phyloP scores from a whole-genome alignment of 2,329 filamentous ascomycete species.

The Talaromyces sp. region DNA sequence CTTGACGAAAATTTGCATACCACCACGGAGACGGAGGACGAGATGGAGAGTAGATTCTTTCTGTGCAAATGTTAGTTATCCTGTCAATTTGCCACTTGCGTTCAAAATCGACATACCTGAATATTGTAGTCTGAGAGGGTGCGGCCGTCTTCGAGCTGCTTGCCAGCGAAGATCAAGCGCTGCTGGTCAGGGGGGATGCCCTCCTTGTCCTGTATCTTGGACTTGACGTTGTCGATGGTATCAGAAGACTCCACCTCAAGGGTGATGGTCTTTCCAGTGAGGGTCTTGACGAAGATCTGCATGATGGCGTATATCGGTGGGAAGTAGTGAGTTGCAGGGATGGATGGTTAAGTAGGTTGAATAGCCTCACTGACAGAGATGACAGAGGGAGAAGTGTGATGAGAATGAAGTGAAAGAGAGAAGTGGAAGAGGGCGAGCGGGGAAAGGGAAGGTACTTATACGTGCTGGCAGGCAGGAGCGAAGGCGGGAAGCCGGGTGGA shows the following conservation, averaged over 20 bases:
- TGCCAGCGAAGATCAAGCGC: conserved; percentile 57
- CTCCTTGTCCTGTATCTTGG: conserved; percentile 60
- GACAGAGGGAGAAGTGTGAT: neutral
- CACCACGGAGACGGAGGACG: conserved; percentile 68
- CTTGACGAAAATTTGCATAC: conserved; percentile 69
- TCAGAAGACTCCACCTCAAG: conserved; percentile 50
- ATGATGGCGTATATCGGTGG: conserved; percentile 48
- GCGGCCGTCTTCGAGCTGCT: conserved; percentile 57
- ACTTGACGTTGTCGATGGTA: conserved; percentile 55
- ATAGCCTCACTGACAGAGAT: neutral
- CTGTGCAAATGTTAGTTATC: conserved; percentile 26
- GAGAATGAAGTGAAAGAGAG: neutral
- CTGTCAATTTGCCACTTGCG: neutral
- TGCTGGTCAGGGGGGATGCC: conserved; percentile 59
- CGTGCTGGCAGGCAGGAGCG: conserved; percentile 31
- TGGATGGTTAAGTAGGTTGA: neutral
- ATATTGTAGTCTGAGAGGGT: conserved; percentile 57
- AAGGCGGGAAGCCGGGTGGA: conserved; percentile 16
- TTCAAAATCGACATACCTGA: conserved; percentile 23
- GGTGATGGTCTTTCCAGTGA: conserved; percentile 59
- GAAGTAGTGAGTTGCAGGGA: conserved; percentile 11
- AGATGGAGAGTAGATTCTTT: conserved; percentile 68
- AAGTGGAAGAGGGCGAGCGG: conserved; percentile 18
- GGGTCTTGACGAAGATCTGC: conserved; percentile 99
- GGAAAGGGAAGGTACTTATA: conserved; percentile 25